phyloP scores from a whole-genome alignment of 495 filamentous ascomycete genomes.

The Friedmanniomyces endolithicus region DNA sequence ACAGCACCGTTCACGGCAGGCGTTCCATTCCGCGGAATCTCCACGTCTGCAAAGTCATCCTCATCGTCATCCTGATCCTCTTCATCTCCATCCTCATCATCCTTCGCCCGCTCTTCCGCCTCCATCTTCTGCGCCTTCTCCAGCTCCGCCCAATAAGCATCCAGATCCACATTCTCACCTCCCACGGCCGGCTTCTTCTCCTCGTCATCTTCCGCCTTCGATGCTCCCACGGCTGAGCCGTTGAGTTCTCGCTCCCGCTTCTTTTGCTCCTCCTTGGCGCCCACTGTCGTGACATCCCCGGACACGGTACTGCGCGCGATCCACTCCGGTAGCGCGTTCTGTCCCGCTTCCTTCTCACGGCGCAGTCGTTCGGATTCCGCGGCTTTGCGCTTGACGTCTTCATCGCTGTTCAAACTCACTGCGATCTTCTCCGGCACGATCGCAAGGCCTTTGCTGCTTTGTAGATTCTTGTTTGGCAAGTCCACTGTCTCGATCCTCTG shows the following conservation, averaged over 20 bases:
- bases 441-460: constrained; percentile 12
- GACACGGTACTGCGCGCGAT: constrained; percentile 76
- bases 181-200: constrained; percentile 34
- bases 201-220: constrained; percentile 34
- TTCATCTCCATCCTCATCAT: constrained; percentile 8
- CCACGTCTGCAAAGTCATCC: background rate
- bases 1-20: background rate
- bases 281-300: constrained; percentile 23
- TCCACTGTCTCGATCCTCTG: constrained; percentile 15
- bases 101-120: background rate
- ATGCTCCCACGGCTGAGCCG: background rate
- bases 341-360: constrained; percentile 60
- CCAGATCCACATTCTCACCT: constrained; percentile 36
- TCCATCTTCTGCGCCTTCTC: constrained; percentile 2
- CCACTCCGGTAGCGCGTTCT: constrained; percentile 84
- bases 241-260: constrained; percentile 13
- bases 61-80: constrained; percentile 28
- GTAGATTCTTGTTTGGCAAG: constrained; percentile 9
- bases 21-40: background rate
- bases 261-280: constrained; percentile 18
- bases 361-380: constrained; percentile 53
- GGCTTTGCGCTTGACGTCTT: constrained; percentile 64
- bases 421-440: constrained; percentile 55
- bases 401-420: constrained; percentile 55
- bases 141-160: constrained; percentile 5